Percentiles rank a stretch among this genome's conserved stretches.
Evolutionary conservation across 148 eudicot genomes (phyloP).

Genomic region (Spergularia marina): DNA sequence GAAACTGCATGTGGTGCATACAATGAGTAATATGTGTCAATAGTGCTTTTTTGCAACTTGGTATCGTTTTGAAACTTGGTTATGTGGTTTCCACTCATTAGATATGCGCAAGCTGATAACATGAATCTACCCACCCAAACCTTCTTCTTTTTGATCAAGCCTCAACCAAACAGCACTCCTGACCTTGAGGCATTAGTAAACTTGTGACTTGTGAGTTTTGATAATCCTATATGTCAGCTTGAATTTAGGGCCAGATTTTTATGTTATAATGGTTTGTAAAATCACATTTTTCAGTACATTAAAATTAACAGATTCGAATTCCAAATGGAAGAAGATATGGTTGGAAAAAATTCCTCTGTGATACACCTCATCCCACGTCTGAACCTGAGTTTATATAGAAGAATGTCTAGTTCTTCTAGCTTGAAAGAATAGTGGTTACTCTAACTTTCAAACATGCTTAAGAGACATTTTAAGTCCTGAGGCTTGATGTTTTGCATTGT

Average conservation of each 20-base stretch:
- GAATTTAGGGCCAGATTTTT: too few species aligned
- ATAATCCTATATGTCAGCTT: too few species aligned
- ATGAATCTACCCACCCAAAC: background rate
- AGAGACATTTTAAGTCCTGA: too few species aligned
- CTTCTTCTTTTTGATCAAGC: background rate
- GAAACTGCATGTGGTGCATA: background rate
- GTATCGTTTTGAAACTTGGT: background rate
- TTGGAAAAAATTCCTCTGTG: background rate
- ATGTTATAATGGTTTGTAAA: background rate
- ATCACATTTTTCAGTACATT: background rate
- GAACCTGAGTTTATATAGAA: background rate
- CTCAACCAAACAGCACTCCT: background rate
- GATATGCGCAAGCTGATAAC: background rate
- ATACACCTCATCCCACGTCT: background rate
- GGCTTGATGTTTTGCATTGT: background rate
- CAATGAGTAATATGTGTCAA: background rate
- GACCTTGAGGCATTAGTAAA: background rate
- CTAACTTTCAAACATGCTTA: too few species aligned
- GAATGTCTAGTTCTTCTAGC: background rate
- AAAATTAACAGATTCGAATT: background rate
- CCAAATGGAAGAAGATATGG: background rate
- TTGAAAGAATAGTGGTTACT: background rate
- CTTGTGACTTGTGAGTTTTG: background rate
- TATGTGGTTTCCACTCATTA: background rate
- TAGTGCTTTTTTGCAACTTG: background rate